A percentile compares a stretch with the other conserved stretches of the same genome.
phyloP scores from a whole-genome alignment of 441 rosid genomes.

The Pelargonium hybrid region DNA sequence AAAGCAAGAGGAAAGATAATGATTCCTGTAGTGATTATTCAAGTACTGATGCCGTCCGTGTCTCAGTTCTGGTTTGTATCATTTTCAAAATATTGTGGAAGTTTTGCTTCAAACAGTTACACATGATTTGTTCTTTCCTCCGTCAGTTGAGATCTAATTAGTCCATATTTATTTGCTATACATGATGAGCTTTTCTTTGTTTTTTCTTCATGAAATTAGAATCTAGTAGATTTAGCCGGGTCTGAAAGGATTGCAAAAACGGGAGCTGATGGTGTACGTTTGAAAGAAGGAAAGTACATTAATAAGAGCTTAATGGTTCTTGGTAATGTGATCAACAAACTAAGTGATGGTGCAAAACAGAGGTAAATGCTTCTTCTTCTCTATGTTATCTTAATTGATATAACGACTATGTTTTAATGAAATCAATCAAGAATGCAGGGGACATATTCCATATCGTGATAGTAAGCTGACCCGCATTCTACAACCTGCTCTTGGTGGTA shows the following conservation, averaged over 20 bases:
- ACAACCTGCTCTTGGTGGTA: conserved; percentile 95
- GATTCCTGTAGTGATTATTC: conserved; percentile 26
- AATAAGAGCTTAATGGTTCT: conserved; percentile 93
- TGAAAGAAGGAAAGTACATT: conserved; percentile 84
- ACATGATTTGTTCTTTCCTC: not conserved
- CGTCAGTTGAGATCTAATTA: too few relatives aligned
- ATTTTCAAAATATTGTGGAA: conserved; percentile 3
- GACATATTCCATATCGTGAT: conserved; percentile 91
- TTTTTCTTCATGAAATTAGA: conserved; percentile 33
- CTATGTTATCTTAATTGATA: conserved; percentile 6
- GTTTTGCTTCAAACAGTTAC: not conserved
- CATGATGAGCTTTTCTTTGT: conserved; percentile 11
- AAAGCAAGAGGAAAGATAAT: conserved; percentile 62
- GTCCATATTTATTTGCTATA: too few relatives aligned
- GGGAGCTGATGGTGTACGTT: conserved; percentile 78
- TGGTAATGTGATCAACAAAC: conserved; percentile 87
- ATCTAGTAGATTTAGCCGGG: conserved; percentile 89
- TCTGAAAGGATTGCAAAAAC: conserved; percentile 84
- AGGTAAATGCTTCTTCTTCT: conserved; percentile 36
- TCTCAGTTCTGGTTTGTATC: conserved; percentile 67
- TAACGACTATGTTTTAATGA: conserved; percentile 9
- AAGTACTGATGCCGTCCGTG: conserved; percentile 62
- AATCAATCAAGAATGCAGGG: conserved; percentile 33
- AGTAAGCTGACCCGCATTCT: conserved; percentile 93
- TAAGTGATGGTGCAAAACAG: conserved; percentile 64